Evolutionary conservation across 2,329 filamentous ascomycete genomes (phyloP).

Genomic region (Thielaviopsis euricoi): DNA sequence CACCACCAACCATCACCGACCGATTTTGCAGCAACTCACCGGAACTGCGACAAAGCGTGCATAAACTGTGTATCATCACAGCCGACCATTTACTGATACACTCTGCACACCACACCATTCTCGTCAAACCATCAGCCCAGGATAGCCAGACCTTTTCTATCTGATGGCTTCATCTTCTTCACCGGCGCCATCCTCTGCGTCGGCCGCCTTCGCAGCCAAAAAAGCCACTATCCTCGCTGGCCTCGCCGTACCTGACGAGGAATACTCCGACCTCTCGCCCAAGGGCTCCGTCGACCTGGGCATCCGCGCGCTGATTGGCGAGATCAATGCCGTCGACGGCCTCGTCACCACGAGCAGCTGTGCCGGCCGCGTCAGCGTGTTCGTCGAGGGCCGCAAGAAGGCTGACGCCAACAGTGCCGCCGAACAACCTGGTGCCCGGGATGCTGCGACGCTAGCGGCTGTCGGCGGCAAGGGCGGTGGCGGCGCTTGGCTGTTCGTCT

Average conservation of each 20-base stretch:
- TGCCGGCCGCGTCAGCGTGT: constrained; percentile 73
- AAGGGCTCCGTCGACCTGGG: constrained; percentile 74
- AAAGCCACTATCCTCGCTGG: constrained; percentile 59
- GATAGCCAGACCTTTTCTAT: too few species aligned
- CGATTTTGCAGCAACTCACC: neutral
- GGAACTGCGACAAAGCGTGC: neutral
- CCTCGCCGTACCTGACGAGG: constrained; percentile 48
- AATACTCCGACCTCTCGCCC: constrained; percentile 72
- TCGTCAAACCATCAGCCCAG: neutral
- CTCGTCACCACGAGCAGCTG: constrained; percentile 90
- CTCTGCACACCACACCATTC: neutral
- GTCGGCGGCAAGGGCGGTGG: constrained; percentile 75
- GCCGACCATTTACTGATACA: too few species aligned
- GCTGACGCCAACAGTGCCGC: constrained; percentile 17
- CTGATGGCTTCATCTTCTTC: neutral
- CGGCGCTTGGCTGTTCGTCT: constrained; percentile 74
- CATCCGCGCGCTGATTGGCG: constrained; percentile 59
- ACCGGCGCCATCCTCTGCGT: constrained; percentile 14
- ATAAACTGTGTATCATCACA: too few species aligned
- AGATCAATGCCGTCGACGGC: constrained; percentile 59
- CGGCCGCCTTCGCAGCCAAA: constrained; percentile 33
- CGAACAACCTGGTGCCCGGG: constrained; percentile 13
- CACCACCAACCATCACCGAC: too few species aligned
- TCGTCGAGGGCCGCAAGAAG: constrained; percentile 51
- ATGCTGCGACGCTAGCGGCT: constrained; percentile 29